A percentile compares a stretch with the other conserved stretches of the same genome.
Conservation (phyloP, 352 stramenopile genomes). For the Phytophthora lateralis region DNA sequence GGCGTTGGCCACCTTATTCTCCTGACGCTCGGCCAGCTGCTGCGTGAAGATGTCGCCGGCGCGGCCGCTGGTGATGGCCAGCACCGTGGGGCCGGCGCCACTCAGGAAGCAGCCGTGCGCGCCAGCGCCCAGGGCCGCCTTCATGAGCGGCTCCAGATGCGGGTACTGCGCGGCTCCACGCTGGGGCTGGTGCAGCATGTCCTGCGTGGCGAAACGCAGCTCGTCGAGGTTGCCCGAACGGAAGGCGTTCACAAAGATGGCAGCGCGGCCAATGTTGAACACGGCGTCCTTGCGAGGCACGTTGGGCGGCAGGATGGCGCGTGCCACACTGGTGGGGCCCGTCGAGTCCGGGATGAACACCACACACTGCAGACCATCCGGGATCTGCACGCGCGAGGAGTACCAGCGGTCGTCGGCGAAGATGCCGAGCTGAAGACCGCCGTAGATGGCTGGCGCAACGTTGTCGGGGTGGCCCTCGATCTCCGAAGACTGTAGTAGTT, state of each 20-base stretch:
- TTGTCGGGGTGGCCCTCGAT: conserved; percentile 99
- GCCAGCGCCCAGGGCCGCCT: conserved; percentile 95
- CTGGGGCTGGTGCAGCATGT: conserved; percentile 97
- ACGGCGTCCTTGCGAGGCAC: conserved; percentile 93
- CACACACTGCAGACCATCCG: conserved; percentile 96
- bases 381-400: conserved; percentile 96
- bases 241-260: conserved; percentile 98
- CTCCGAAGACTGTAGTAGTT: conserved; percentile 74
- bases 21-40: conserved; percentile 82
- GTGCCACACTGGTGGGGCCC: conserved; percentile 93
- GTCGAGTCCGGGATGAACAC: conserved; percentile 99
- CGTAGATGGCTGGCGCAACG: conserved; percentile 98
- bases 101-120: conserved; percentile 96
- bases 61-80: conserved; percentile 97
- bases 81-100: conserved; percentile 97
- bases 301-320: conserved; percentile 92
- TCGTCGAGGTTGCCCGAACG: conserved; percentile 97
- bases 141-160: conserved; percentile 97
- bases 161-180: conserved; percentile 95
- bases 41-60: conserved; percentile 99
- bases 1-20: conserved; percentile 94
- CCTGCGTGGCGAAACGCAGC: conserved; percentile 94
- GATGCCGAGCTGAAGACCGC: conserved; percentile 96
- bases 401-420: conserved; percentile 96
- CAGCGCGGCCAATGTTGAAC: conserved; percentile 97